Evolutionary conservation across 140 eudicot species (phyloP).

Genomic region (Stevia rebaudiana): DNA sequence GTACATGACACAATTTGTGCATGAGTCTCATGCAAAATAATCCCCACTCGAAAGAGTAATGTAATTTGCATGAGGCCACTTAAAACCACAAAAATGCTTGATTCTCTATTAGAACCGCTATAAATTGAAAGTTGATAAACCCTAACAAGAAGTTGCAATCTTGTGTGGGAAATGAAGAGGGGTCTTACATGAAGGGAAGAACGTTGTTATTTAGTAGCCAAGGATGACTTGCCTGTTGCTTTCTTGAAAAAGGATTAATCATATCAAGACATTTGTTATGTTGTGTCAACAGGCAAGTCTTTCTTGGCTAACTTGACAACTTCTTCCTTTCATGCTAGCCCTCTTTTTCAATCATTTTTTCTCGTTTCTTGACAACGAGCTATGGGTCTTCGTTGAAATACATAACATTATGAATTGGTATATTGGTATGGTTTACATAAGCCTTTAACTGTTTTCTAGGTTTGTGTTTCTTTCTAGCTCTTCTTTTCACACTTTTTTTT

Average conservation of each 20-base stretch:
- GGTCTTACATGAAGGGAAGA: conserved; percentile 51
- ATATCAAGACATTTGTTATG: conserved; percentile 5
- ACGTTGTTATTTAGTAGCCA: conserved; percentile 63
- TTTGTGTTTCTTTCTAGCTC: not conserved
- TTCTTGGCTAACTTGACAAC: conserved; percentile 49
- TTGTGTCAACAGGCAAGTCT: conserved; percentile 38
- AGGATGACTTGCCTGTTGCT: conserved; percentile 79
- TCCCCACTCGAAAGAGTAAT: conserved; percentile 4
- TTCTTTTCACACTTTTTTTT: not conserved
- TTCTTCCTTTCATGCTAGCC: conserved; percentile 51
- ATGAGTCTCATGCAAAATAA: conserved; percentile 21
- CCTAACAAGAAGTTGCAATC: not conserved
- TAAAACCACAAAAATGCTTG: conserved; percentile 11
- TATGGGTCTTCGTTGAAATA: not conserved
- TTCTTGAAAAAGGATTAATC: not conserved
- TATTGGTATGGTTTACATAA: not conserved
- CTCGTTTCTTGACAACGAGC: not conserved
- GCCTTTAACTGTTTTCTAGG: not conserved
- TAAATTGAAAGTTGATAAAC: conserved; percentile 20
- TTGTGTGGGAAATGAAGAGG: conserved; percentile 15
- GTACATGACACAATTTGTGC: conserved; percentile 31
- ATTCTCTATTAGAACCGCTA: conserved; percentile 20
- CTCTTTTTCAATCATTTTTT: conserved; percentile 12
- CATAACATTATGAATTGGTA: not conserved
- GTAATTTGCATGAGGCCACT: conserved; percentile 17